Base-by-base conservation (phyloP, 2,329 filamentous ascomycete species). In the Rutstroemia sp. region DNA sequence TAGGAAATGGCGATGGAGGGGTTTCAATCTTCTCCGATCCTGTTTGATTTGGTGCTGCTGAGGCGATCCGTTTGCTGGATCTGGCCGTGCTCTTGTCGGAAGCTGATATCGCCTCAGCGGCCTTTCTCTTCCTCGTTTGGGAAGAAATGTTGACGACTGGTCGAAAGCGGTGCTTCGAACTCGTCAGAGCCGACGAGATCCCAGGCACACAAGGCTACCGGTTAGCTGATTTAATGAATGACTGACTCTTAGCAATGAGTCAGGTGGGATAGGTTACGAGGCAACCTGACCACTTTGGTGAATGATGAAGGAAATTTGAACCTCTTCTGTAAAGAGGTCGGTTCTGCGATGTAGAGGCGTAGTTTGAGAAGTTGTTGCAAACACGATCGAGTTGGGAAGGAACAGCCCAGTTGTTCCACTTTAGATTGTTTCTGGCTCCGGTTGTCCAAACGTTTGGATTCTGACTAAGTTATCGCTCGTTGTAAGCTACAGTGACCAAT, bases 1-100 rank as follows among this genome's bases (percentile, higher is more conserved):
- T 96, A 61, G 81, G 84, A 58, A 79, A 71, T 27, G 81, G 79
- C 5, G 81, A 82, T 16, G 80, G 80, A 21, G 83, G 82, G 42
- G 71, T 68, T 34, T 19, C 17, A 5, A 45, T 27, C 0, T 39
- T 46, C 30, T 45, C 49, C 12, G 54, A 52, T 38, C 30, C 21
- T 12, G n/a, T 30, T 49, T 23, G 34, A 36, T 44, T 42, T 60
- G 69, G 65, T 60, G 68, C 68, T 64, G 70, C 70, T 64, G 72
- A 70, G 61, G 68, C 72, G 58, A 69, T 64, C 62, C 65, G 64
- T 59, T 69, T 67, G 60, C 57, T 67, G 57, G 65, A 61, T 68
- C 67, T 61, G 61, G 59, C 61, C 61, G 66, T 57, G 61, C 64
- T 57, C 59, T 71, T 69, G 65, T 72, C 61, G 57, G 63, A 61